Evolutionary conservation across 1,139 yeast species (phyloP), one percentile per base, ranked within the genome.

Genomic region (Yamadazyma triangularis): DNA sequence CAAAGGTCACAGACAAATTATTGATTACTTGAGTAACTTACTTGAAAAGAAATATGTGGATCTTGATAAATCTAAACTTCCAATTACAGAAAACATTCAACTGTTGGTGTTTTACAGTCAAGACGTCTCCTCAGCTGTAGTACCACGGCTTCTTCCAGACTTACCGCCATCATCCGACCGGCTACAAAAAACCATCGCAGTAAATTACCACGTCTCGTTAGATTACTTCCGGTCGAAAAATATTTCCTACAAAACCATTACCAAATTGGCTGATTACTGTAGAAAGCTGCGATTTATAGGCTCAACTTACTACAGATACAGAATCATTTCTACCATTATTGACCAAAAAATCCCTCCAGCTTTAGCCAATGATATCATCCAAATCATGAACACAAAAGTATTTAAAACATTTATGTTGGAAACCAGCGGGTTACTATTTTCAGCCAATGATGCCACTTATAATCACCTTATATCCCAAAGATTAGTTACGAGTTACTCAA

Each of bases 381-480:
- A 25, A 9, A 22, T 33, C 8, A 16, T 38, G 14, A 18, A 24
- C 3, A 33, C 30, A 30, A 40, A 39, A 16, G 26, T 27, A 3
- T 39, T 41, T 24, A 37, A 41, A 25, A 23, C 38, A 4, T 33
- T 27, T 13, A 24, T 29, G 9, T 24, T 30, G 19, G 37, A 33
- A 10, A 24, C 26, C 5, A 20, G 25, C 3, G 9, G 33, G 7
- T 15, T 30, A 9, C 18, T 13, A 9, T 24, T 25, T 13, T 8
- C 31, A 9, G 18, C 15, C 2, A 16, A 12, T 5, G 35, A 35
- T 15, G 4, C 6, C 9, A n/a, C 6, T 2, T 36, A 40, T 20
- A 15, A 13, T 13, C n/a, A 29, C 3, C 13, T 33, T 12, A 15
- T 26, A n/a, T 19, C 30, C 4, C 23, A 32, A 8, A 23, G 40